Percentiles rank a stretch among this genome's conserved stretches.
phyloP scores from a whole-genome alignment of 768 basidiomycete species.

The Boletus rufocinnamomeus region DNA sequence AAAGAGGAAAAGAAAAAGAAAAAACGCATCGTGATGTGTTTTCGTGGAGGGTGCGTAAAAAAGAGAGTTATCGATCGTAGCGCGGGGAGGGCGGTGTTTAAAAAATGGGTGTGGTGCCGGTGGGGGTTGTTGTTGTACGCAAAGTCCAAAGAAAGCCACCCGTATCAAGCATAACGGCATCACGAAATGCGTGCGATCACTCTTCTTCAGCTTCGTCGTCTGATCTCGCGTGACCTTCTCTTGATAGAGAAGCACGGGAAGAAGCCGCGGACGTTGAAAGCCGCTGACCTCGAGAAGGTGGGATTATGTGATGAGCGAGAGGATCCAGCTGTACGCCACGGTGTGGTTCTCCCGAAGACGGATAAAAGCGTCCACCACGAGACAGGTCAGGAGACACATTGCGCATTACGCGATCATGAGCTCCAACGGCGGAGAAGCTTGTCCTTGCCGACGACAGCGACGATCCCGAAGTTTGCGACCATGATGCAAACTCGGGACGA shows the following conservation, averaged over 20 bases:
- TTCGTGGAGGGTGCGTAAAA: slow-evolving; percentile 28
- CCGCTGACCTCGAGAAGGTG: slow-evolving; percentile 20
- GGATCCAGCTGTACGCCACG: slow-evolving; percentile 16
- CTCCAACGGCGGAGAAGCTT: slow-evolving; percentile 19
- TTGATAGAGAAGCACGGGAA: slow-evolving; percentile 16
- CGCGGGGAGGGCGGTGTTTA: slow-evolving; percentile 9
- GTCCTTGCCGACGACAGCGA: slow-evolving; percentile 35
- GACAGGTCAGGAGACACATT: slow-evolving; percentile 4
- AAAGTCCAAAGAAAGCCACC: not conserved
- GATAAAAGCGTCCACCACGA: slow-evolving; percentile 14
- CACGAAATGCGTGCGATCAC: slow-evolving; percentile 16
- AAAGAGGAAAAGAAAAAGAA: not conserved
- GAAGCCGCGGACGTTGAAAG: slow-evolving; percentile 17
- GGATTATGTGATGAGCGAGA: slow-evolving; percentile 18
- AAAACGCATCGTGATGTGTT: slow-evolving; percentile 24
- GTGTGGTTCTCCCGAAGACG: slow-evolving; percentile 19
- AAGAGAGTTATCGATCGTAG: slow-evolving; percentile 21
- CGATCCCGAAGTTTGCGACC: slow-evolving; percentile 39
- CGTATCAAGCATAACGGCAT: slow-evolving; percentile 20
- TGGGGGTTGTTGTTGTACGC: not conserved
- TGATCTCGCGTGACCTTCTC: slow-evolving; percentile 20
- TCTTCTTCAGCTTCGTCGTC: slow-evolving; percentile 21
- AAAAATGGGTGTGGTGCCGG: not conserved
- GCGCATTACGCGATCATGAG: slow-evolving; percentile 19
- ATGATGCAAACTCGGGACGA: slow-evolving; percentile 38